phyloP scores from a whole-genome alignment of 495 filamentous ascomycete species.

The Patellaria atrata region DNA sequence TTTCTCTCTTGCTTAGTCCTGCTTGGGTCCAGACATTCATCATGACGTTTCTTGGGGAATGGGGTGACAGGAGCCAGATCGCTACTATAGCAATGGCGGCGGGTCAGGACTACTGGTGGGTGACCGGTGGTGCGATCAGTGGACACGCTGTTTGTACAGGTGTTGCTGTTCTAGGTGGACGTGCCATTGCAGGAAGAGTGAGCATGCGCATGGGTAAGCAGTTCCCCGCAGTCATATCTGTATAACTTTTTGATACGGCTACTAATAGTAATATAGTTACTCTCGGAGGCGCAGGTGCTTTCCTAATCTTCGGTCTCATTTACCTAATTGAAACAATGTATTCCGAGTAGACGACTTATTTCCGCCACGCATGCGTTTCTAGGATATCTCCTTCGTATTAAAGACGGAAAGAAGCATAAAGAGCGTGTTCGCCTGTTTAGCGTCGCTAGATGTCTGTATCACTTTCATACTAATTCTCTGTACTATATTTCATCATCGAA shows the following conservation, averaged over 20 bases:
- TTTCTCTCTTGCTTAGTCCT: constrained; percentile 75
- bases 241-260: not conserved
- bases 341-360: constrained; percentile 4
- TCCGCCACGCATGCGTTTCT: too few relatives aligned
- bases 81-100: constrained; percentile 98
- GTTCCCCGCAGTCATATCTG: constrained; percentile 1
- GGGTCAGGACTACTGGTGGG: constrained; percentile 98
- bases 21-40: constrained; percentile 98
- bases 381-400: too few relatives aligned
- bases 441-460: too few relatives aligned
- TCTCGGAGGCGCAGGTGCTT: constrained; percentile 82
- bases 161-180: constrained; percentile 82
- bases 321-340: constrained; percentile 66
- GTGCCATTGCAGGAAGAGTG: constrained; percentile 83
- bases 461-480: too few relatives aligned
- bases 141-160: constrained; percentile 86
- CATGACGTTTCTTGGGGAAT: constrained; percentile 97
- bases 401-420: too few relatives aligned
- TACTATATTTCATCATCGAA: too few relatives aligned
- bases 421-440: too few relatives aligned
- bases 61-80: constrained; percentile 96
- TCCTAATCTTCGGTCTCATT: constrained; percentile 80
- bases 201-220: constrained; percentile 96
- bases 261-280: constrained; percentile 49
- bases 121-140: constrained; percentile 73